Evolutionary conservation across 1,284 basidiomycete genomes (phyloP), one percentile per base, ranked within the genome.

Genomic region (Cerioporus squamosus): DNA sequence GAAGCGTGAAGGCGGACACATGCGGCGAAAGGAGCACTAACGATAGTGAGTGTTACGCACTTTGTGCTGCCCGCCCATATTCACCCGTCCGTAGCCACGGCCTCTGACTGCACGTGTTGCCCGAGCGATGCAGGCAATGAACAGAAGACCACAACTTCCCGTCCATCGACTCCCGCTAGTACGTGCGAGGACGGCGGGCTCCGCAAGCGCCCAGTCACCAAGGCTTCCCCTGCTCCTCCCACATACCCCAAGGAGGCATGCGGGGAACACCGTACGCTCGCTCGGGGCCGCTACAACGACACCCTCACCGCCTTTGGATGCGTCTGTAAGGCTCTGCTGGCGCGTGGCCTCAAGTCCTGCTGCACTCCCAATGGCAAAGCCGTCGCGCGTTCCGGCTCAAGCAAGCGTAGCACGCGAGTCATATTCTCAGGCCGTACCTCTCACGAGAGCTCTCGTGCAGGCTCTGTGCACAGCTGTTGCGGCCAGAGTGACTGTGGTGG

Each of bases 281-380:
- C 69, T 8, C 68, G 62, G 29, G 70, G 54, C 49, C 68, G 72
- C 45, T 66, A 72, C 50, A 66, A 65, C 44, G 68, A 70, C 44
- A 71, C 70, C 2, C 62, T 73, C 8, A 53, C 70, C 5, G 68
- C 69, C 31, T 73, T 72, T 47, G 72, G 72, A 3, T 73, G 72
- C 52, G 56, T 72, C 29, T 72, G 70, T 62, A 68, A 59, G 59
- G 70, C 70, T 2, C 55, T 72, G 53, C 64, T 72, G 20, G 69
- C 68, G 1, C 68, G 67, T 40, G 70, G 70, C 20, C 53, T 69
- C 23, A 65, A 67, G 50, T 69, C 70, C 10, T 73, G 70, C 58
- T 73, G 71, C 51, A 59, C 53, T 40, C 55, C 47, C 24, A 58
- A 43, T 22, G 53, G 59, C 14, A 63, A 60, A 36, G 45, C 60